These are phyloP conservation scores for Claviceps lovelessii DNA, from an alignment of 2,329 filamentous ascomycete species.

Conservation along the genomic window DNA sequence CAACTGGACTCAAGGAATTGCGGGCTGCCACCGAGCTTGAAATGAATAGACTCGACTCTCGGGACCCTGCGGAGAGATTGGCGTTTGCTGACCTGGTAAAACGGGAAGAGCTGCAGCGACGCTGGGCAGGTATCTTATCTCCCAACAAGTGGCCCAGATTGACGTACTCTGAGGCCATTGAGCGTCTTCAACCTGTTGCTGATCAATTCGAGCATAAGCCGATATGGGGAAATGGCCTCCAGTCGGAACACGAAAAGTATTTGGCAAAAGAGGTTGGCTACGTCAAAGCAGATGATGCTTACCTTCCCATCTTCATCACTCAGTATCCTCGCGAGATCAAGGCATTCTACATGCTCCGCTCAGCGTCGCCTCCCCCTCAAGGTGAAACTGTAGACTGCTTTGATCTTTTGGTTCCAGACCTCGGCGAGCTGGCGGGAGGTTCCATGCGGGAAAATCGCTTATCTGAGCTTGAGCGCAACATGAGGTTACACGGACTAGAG, in stretches of 20 bases:
- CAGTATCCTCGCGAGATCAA: slow-evolving; percentile 83
- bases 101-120: slow-evolving; percentile 36
- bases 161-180: slow-evolving; percentile 67
- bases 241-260: slow-evolving; percentile 86
- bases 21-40: slow-evolving; percentile 32
- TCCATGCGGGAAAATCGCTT: slow-evolving; percentile 78
- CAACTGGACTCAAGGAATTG: slow-evolving; percentile 24
- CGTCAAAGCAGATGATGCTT: slow-evolving; percentile 27
- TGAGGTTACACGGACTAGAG: slow-evolving; percentile 53
- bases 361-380: slow-evolving; percentile 13
- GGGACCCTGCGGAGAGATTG: slow-evolving; percentile 24
- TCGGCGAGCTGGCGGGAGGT: slow-evolving; percentile 77
- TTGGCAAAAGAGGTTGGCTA: slow-evolving; percentile 54
- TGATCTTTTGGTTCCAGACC: slow-evolving; percentile 71
- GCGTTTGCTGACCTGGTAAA: slow-evolving; percentile 31
- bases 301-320: slow-evolving; percentile 73
- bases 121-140: slow-evolving; percentile 57
- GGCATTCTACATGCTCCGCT: slow-evolving; percentile 59
- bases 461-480: slow-evolving; percentile 50
- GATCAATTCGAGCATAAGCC: slow-evolving; percentile 54
- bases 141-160: slow-evolving; percentile 57
- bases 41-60: slow-evolving; percentile 20
- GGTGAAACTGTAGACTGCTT: slow-evolving; percentile 68
- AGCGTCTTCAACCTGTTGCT: slow-evolving; percentile 46
- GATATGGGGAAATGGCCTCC: slow-evolving; percentile 58